phyloP scores from a whole-genome alignment of 306 rosid species.

The Quercus engelmannii region DNA sequence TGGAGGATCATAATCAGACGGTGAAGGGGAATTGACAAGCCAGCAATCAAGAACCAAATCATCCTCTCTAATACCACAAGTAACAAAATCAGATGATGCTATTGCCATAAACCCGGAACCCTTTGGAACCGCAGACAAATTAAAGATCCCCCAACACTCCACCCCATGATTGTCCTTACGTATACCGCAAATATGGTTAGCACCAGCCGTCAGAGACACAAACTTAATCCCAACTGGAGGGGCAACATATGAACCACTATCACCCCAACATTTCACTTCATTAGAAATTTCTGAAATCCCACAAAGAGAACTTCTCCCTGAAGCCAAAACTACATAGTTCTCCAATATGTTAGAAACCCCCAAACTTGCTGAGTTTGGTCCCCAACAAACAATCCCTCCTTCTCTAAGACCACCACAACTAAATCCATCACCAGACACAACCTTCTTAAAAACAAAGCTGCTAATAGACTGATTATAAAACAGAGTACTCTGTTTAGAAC shows the following conservation, averaged over 20 bases:
- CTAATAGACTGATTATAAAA: slow-evolving; percentile 39
- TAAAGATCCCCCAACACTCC: slow-evolving; percentile 80
- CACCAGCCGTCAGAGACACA: slow-evolving; percentile 60
- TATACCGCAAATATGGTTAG: slow-evolving; percentile 70
- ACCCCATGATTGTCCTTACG: slow-evolving; percentile 69
- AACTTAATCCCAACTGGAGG: slow-evolving; percentile 26
- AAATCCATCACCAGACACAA: slow-evolving; percentile 87
- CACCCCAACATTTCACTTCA: slow-evolving; percentile 74
- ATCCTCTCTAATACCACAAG: slow-evolving; percentile 85
- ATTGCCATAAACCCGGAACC: slow-evolving; percentile 68
- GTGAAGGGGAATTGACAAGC: slow-evolving; percentile 47
- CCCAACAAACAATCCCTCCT: slow-evolving; percentile 85
- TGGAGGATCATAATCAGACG: slow-evolving; percentile 68
- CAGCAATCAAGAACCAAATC: slow-evolving; percentile 86
- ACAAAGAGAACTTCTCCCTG: slow-evolving; percentile 62
- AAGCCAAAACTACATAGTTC: slow-evolving; percentile 45
- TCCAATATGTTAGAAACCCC: slow-evolving; percentile 42
- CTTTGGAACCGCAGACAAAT: slow-evolving; percentile 62
- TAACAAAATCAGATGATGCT: slow-evolving; percentile 75
- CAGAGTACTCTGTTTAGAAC: slow-evolving; percentile 39
- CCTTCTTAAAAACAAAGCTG: slow-evolving; percentile 36
- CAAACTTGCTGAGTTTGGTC: slow-evolving; percentile 52
- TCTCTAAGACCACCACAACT: slow-evolving; percentile 58
- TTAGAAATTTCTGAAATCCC: slow-evolving; percentile 56
- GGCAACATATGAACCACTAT: slow-evolving; percentile 24